Conservation (phyloP, 306 rosid genomes). For the Rosa multiflora region DNA sequence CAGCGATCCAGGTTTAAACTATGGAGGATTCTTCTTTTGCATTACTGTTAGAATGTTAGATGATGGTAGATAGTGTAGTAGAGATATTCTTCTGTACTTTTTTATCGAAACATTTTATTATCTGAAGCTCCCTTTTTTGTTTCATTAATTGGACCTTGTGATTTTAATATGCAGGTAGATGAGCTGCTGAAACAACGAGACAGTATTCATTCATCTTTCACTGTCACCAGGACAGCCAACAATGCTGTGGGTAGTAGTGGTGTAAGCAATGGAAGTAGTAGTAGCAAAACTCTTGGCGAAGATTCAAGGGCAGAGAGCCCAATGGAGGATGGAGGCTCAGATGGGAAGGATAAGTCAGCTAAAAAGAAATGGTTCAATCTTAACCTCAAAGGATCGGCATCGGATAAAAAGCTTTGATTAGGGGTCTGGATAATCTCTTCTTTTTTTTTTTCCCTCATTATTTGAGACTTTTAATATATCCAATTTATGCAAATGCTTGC, state of each 20-base stretch:
- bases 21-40: not conserved
- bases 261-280: slow-evolving; percentile 66
- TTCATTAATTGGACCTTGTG: slow-evolving; percentile 3
- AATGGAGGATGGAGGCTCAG: slow-evolving; percentile 79
- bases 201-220: slow-evolving; percentile 72
- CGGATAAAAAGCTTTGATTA: slow-evolving; percentile 48
- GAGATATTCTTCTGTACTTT: not conserved
- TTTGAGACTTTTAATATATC: slow-evolving; percentile 27
- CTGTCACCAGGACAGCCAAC: slow-evolving; percentile 39
- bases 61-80: not conserved
- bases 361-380: slow-evolving; percentile 98
- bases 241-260: slow-evolving; percentile 43
- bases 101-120: not conserved
- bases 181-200: slow-evolving; percentile 97
- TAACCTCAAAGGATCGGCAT: slow-evolving; percentile 57
- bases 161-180: slow-evolving; percentile 64
- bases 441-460: slow-evolving; percentile 15
- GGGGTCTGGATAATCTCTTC: not conserved
- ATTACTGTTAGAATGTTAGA: not conserved
- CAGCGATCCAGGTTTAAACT: not conserved
- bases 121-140: not conserved
- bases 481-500: slow-evolving; percentile 25
- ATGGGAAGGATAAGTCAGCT: slow-evolving; percentile 77
- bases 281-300: slow-evolving; percentile 66
- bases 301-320: slow-evolving; percentile 68